A percentile compares a stretch with the other conserved stretches of the same genome.
Conservation (phyloP, 352 stramenopile species). For the Bremia lactucae region DNA sequence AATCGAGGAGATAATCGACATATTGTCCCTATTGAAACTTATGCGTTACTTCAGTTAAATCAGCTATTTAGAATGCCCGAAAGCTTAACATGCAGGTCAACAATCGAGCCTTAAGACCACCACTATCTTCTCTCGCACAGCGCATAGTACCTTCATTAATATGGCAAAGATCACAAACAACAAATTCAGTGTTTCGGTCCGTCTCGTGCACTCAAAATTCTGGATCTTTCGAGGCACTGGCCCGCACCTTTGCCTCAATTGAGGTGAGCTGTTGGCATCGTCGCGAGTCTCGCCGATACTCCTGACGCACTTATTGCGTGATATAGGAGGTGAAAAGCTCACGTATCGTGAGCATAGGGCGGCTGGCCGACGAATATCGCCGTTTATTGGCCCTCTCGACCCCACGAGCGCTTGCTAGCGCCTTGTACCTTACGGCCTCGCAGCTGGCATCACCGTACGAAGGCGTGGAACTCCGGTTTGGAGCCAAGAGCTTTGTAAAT, state of each 20-base stretch:
- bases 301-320: neutral
- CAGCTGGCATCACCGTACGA: constrained; percentile 61
- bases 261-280: constrained; percentile 23
- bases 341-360: constrained; percentile 33
- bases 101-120: no score
- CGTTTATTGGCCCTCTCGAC: constrained; percentile 25
- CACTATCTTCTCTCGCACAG: neutral
- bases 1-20: neutral
- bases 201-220: constrained; percentile 1
- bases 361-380: constrained; percentile 38
- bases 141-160: neutral
- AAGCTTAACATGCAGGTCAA: no score
- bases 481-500: constrained; percentile 44
- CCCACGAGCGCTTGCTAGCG: constrained; percentile 28
- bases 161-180: constrained; percentile 2
- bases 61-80: no score
- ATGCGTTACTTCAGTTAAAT: neutral
- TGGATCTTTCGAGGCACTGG: constrained; percentile 32
- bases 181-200: neutral
- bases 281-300: no score
- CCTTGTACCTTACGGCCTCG: constrained; percentile 58
- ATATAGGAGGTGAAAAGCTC: constrained; percentile 41
- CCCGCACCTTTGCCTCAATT: constrained; percentile 37
- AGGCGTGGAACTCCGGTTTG: constrained; percentile 66
- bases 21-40: no score